phyloP scores from a whole-genome alignment of 164 flowering plant genomes.

The Platanus orientalis region DNA sequence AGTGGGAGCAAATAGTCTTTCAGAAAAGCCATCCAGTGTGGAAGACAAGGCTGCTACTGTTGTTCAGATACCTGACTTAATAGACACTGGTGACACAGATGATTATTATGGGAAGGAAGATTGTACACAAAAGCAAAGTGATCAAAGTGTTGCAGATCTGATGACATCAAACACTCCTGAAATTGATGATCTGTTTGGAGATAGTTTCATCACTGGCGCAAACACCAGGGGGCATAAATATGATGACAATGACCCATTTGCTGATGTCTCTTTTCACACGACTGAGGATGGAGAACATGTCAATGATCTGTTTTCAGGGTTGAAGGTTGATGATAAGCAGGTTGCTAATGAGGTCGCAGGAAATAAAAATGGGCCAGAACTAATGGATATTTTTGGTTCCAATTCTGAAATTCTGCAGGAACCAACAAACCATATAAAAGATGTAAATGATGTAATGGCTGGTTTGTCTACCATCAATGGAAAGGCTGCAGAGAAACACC shows the following conservation, averaged over 20 bases:
- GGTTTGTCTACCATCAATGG: constrained; percentile 51
- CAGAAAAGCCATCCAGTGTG: constrained; percentile 30
- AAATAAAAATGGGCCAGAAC: constrained; percentile 32
- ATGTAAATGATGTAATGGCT: constrained; percentile 52
- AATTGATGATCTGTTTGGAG: constrained; percentile 79
- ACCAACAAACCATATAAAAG: constrained; percentile 24
- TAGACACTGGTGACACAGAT: constrained; percentile 68
- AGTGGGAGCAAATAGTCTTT: constrained; percentile 17
- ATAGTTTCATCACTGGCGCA: constrained; percentile 25
- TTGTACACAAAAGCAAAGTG: constrained; percentile 20
- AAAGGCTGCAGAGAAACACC: constrained; percentile 26
- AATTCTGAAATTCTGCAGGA: constrained; percentile 28
- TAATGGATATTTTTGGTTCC: constrained; percentile 64
- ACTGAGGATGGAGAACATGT: constrained; percentile 34
- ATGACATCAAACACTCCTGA: constrained; percentile 32
- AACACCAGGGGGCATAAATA: constrained; percentile 28
- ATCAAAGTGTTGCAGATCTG: constrained; percentile 21
- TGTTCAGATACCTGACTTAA: constrained; percentile 72
- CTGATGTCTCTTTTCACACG: constrained; percentile 85
- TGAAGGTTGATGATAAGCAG: constrained; percentile 45
- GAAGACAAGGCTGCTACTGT: constrained; percentile 31
- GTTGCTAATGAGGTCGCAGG: constrained; percentile 18
- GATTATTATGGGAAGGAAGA: constrained; percentile 34
- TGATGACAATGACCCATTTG: constrained; percentile 79
- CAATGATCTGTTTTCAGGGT: constrained; percentile 75